Conservation (phyloP, 768 basidiomycete genomes). For the Tricholoma saponaceum region DNA sequence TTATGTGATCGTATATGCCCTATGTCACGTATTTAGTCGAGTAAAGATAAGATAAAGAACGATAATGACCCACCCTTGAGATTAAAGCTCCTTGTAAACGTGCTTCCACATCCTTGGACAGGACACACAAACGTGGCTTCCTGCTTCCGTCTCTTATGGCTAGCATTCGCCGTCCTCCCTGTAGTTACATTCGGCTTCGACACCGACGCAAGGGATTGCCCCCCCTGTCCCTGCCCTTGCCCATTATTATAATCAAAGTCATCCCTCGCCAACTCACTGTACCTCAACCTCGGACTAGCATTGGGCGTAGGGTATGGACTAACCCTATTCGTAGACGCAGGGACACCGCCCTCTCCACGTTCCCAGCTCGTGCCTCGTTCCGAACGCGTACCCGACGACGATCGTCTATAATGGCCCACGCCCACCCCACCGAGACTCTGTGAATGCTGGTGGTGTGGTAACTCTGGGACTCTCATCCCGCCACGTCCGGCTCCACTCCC, state of each 20-base stretch:
- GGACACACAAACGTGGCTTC: conserved; percentile 85
- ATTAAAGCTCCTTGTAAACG: conserved; percentile 92
- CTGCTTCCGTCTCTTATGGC: conserved; percentile 80
- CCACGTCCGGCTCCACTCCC: background rate
- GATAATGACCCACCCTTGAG: conserved; percentile 68
- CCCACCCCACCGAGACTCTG: conserved; percentile 4
- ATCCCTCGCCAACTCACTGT: conserved; percentile 41
- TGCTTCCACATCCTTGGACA: conserved; percentile 79
- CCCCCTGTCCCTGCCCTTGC: background rate
- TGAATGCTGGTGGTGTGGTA: conserved; percentile 10
- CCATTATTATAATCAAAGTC: conserved; percentile 18
- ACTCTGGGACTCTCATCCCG: conserved; percentile 7
- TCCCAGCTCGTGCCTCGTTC: conserved; percentile 32
- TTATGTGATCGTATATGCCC: conserved; percentile 95
- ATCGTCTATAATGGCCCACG: conserved; percentile 31
- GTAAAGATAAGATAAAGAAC: conserved; percentile 2
- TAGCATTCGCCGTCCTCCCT: conserved; percentile 83
- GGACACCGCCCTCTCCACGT: conserved; percentile 10
- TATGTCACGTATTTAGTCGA: conserved; percentile 20
- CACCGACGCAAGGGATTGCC: conserved; percentile 9
- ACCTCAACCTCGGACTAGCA: conserved; percentile 53
- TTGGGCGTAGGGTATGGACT: conserved; percentile 70
- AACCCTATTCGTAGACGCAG: conserved; percentile 13
- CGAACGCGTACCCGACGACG: conserved; percentile 37
- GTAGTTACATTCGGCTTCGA: conserved; percentile 88